These are phyloP conservation scores for Cicer judaicum DNA, from an alignment of 306 rosid genomes.

Conservation along the genomic window DNA sequence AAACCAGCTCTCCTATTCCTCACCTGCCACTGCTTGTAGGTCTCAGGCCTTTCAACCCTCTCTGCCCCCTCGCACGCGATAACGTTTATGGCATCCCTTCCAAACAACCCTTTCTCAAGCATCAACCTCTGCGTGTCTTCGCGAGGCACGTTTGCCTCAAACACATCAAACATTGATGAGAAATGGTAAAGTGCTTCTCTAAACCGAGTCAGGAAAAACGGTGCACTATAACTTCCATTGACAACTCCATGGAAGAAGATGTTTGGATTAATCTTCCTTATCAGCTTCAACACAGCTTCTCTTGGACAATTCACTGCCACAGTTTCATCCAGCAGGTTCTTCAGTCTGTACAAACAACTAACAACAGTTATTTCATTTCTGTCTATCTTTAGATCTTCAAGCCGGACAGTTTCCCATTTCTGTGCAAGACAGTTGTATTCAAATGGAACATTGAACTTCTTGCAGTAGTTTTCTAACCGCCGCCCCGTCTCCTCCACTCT, in stretches of 20 bases:
- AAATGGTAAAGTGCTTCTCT: conserved; percentile 75
- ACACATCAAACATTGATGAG: conserved; percentile 78
- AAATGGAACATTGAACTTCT: conserved; percentile 64
- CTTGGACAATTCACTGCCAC: conserved; percentile 58
- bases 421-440: conserved; percentile 62
- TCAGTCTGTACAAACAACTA: conserved; percentile 68
- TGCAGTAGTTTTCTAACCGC: conserved; percentile 62
- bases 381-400: conserved; percentile 62
- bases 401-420: conserved; percentile 67
- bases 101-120: conserved; percentile 65
- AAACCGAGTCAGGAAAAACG: conserved; percentile 76
- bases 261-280: conserved; percentile 71
- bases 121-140: conserved; percentile 61
- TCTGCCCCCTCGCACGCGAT: conserved; percentile 80
- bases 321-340: conserved; percentile 67
- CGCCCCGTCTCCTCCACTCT: conserved; percentile 68
- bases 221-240: conserved; percentile 74
- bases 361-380: conserved; percentile 58
- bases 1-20: conserved; percentile 80
- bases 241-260: conserved; percentile 73
- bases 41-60: conserved; percentile 86
- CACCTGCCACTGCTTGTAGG: conserved; percentile 84
- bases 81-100: conserved; percentile 75
- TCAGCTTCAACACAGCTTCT: conserved; percentile 67
- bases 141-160: conserved; percentile 64